Percentiles rank a stretch among this genome's conserved stretches.
These are phyloP conservation scores for Pachysandra terminalis DNA, from an alignment of 164 flowering plant species.

Conservation along the genomic window DNA sequence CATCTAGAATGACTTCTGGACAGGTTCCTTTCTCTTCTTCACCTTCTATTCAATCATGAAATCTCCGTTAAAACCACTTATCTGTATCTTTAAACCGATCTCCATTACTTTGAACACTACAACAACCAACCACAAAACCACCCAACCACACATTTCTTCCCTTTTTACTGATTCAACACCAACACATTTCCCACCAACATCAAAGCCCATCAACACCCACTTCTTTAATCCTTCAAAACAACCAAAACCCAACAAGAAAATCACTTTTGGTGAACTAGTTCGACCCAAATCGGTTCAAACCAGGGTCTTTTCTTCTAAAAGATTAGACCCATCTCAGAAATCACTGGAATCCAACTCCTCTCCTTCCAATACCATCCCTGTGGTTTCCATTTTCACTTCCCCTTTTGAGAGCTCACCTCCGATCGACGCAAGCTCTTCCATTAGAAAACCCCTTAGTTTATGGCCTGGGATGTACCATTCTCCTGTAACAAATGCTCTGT, in stretches of 20 bases:
- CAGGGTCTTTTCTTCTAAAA: slow-evolving; percentile 10
- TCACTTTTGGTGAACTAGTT: background rate
- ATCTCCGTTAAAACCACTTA: background rate
- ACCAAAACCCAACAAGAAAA: slow-evolving; percentile 4
- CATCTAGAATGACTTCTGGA: background rate
- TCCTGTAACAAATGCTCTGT: slow-evolving; percentile 85
- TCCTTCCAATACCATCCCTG: slow-evolving; percentile 29
- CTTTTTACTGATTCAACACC: background rate
- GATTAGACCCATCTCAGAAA: slow-evolving; percentile 1
- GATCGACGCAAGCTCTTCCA: slow-evolving; percentile 69
- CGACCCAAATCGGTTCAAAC: background rate
- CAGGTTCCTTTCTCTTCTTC: background rate
- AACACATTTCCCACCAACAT: background rate
- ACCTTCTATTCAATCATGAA: background rate
- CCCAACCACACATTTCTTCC: background rate
- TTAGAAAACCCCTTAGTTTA: slow-evolving; percentile 70
- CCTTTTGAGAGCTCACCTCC: slow-evolving; percentile 36
- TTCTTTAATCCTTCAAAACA: slow-evolving; percentile 3
- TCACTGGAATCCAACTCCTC: slow-evolving; percentile 7
- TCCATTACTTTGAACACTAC: background rate
- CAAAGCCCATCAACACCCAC: background rate
- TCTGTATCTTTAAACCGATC: background rate
- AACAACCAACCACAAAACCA: background rate
- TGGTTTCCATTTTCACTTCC: slow-evolving; percentile 35
- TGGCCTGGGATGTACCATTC: slow-evolving; percentile 99